Percentiles rank a stretch among this genome's conserved stretches.
Evolutionary conservation across 2,329 filamentous ascomycete species (phyloP).

Genomic region (Anisogramma anomala): DNA sequence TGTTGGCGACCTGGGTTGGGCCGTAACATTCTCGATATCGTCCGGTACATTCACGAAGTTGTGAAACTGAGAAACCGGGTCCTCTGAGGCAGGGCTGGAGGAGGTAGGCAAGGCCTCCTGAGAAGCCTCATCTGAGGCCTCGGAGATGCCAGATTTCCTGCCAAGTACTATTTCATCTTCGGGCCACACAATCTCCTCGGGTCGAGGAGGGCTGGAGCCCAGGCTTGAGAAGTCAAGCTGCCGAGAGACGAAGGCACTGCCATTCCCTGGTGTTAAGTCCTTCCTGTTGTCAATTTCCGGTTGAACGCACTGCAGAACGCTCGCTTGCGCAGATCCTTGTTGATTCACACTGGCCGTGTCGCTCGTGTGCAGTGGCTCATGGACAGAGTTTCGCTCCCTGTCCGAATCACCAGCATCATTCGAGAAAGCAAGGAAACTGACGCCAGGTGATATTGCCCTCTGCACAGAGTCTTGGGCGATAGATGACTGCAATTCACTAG

Average conservation of each 20-base stretch:
- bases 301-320: not conserved
- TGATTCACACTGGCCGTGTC: not conserved
- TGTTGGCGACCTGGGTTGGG: no score
- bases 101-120: not conserved
- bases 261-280: no score
- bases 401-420: not conserved
- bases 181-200: not conserved
- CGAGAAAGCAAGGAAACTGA: slow-evolving; percentile 4
- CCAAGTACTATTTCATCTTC: not conserved
- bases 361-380: not conserved
- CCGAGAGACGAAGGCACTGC: no score
- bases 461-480: not conserved
- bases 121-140: slow-evolving; percentile 3
- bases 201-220: not conserved
- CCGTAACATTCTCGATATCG: not conserved
- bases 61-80: not conserved
- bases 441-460: slow-evolving; percentile 5
- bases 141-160: no score
- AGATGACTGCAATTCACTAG: not conserved
- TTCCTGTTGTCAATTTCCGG: no score
- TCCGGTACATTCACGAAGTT: not conserved
- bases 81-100: not conserved
- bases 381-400: not conserved
- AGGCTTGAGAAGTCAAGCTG: not conserved
- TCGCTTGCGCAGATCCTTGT: not conserved